phyloP scores from a whole-genome alignment of 2,329 filamentous ascomycete genomes.

The Ceratocystis colombiana region DNA sequence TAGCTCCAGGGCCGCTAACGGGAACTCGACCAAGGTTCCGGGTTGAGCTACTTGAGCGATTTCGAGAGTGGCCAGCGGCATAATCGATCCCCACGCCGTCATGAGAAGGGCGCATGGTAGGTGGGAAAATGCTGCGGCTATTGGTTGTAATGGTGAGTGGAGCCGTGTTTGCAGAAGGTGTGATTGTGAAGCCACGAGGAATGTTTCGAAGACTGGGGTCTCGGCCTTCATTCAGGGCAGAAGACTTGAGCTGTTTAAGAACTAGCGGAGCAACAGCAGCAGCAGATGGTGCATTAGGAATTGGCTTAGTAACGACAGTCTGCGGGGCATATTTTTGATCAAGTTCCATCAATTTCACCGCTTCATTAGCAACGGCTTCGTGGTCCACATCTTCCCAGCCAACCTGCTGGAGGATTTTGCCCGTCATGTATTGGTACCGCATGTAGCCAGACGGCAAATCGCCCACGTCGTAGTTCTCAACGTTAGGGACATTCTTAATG shows the following conservation, averaged over 20 bases:
- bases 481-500: constrained; percentile 53
- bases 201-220: neutral
- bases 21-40: constrained; percentile 17
- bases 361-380: constrained; percentile 29
- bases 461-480: constrained; percentile 60
- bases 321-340: constrained; percentile 34
- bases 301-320: neutral
- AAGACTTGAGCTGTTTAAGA: constrained; percentile 11
- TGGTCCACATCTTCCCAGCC: constrained; percentile 57
- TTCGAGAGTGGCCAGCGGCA: constrained; percentile 4
- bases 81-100: neutral
- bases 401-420: constrained; percentile 55
- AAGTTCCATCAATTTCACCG: constrained; percentile 30
- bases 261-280: neutral
- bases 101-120: constrained; percentile 5
- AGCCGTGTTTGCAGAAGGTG: neutral
- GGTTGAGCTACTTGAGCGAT: constrained; percentile 20
- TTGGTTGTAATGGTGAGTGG: constrained; percentile 16
- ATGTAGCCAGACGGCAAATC: constrained; percentile 58
- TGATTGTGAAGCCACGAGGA: neutral
- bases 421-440: constrained; percentile 57
- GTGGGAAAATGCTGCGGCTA: constrained; percentile 7
- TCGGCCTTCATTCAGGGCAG: constrained; percentile 16
- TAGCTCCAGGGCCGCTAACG: neutral
- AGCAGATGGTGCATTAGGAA: neutral